Evolutionary conservation across 164 flowering plant genomes (phyloP).

Genomic region (Chimonanthus praecox): DNA sequence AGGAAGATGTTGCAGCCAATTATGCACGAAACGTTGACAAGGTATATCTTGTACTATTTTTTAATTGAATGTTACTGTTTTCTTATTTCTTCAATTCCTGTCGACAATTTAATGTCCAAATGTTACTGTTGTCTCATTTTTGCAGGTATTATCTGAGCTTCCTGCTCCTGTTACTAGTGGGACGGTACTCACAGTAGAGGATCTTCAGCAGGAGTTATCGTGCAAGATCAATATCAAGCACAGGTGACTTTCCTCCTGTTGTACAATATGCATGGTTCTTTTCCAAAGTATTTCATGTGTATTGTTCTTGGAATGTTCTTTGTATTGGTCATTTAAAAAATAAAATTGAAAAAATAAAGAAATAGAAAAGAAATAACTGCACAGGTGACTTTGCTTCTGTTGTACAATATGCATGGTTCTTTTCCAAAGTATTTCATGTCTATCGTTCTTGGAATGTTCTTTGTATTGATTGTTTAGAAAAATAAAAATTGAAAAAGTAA

Average conservation of each 20-base stretch:
- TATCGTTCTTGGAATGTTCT: neutral
- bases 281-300: neutral
- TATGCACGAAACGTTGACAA: constrained; percentile 83
- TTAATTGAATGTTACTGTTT: constrained; percentile 5
- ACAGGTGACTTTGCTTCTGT: no score
- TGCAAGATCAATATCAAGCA: constrained; percentile 86
- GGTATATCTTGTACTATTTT: constrained; percentile 25
- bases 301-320: no score
- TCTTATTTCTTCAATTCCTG: neutral
- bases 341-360: no score
- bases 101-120: neutral
- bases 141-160: constrained; percentile 71
- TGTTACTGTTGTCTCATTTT: neutral
- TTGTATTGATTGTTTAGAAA: neutral
- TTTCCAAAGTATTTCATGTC: neutral
- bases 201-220: constrained; percentile 76
- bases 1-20: constrained; percentile 60
- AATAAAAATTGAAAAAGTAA: neutral
- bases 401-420: neutral
- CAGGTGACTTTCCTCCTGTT: constrained; percentile 34
- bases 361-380: no score
- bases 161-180: constrained; percentile 79
- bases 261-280: neutral
- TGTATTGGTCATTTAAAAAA: no score
- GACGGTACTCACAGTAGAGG: constrained; percentile 70